Conservation (phyloP, 2,329 filamentous ascomycete species). For the Nemania sp. region DNA sequence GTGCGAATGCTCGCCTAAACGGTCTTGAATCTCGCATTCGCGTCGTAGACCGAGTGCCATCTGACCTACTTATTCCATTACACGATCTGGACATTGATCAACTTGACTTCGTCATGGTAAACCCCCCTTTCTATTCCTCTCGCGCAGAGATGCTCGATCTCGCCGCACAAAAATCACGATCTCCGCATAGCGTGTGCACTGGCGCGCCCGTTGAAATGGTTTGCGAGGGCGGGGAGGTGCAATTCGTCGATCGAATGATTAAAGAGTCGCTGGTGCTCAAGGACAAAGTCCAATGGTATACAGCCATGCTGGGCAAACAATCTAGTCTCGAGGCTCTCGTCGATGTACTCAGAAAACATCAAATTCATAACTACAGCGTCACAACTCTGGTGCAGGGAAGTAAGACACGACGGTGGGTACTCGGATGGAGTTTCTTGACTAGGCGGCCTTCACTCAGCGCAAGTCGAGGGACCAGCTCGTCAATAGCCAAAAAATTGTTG, state of each 20-base stretch:
- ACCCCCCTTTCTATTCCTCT: conserved; percentile 92
- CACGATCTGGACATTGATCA: conserved; percentile 51
- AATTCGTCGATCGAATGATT: conserved; percentile 73
- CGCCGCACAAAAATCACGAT: conserved; percentile 65
- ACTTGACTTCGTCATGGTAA: conserved; percentile 88
- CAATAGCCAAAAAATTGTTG: conserved; percentile 47
- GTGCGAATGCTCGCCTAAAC: conserved; percentile 69
- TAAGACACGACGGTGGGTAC: conserved; percentile 81
- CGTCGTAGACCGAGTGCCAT: conserved; percentile 57
- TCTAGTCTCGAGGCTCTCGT: conserved; percentile 67
- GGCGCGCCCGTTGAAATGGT: conserved; percentile 87
- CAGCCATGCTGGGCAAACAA: conserved; percentile 84
- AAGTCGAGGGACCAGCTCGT: conserved; percentile 48
- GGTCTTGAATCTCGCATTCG: conserved; percentile 64
- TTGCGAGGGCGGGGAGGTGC: conserved; percentile 73
- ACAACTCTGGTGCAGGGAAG: conserved; percentile 77
- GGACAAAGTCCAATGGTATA: conserved; percentile 80
- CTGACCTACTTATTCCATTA: conserved; percentile 65
- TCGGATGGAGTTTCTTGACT: conserved; percentile 82
- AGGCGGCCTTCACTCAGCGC: conserved; percentile 59
- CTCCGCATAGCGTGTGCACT: conserved; percentile 73
- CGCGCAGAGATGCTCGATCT: conserved; percentile 67
- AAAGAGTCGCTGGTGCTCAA: conserved; percentile 65
- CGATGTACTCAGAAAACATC: conserved; percentile 57
- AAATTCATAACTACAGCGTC: conserved; percentile 78